Percentiles rank a stretch among this genome's conserved stretches.
phyloP scores from a whole-genome alignment of 2,329 filamentous ascomycete species.

The Colletotrichum sublineola region DNA sequence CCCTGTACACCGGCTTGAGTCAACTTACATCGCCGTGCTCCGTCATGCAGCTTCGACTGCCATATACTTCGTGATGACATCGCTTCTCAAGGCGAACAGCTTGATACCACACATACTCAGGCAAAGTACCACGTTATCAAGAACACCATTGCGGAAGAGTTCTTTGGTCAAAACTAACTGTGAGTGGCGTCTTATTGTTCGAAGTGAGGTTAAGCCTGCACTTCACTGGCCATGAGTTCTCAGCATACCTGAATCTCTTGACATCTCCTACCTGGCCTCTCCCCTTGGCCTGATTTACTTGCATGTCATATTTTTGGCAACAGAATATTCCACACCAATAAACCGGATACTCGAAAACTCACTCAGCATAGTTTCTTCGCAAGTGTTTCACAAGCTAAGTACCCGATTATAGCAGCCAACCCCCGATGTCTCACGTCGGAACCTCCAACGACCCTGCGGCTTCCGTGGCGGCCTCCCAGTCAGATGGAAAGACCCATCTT shows the following conservation, averaged over 20 bases:
- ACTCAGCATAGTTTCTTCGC: neutral
- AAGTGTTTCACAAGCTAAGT: conserved; percentile 4
- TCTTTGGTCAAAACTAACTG: neutral
- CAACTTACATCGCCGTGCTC: conserved; percentile 1
- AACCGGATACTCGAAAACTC: neutral
- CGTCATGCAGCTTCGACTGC: neutral
- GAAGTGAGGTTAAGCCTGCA: neutral
- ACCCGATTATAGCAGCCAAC: neutral
- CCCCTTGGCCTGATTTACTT: too few relatives aligned
- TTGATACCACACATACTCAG: neutral
- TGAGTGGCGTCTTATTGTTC: neutral
- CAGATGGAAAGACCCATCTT: conserved; percentile 38
- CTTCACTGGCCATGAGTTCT: neutral
- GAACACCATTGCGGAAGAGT: neutral
- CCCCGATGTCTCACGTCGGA: conserved; percentile 21
- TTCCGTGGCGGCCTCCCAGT: conserved; percentile 32
- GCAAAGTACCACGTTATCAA: neutral
- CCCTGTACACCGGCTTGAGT: neutral
- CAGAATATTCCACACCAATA: neutral
- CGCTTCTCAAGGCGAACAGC: neutral
- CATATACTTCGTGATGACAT: neutral
- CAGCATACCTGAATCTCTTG: neutral
- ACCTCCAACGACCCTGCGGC: conserved; percentile 33
- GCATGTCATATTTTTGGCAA: neutral
- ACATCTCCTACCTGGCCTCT: too few relatives aligned